Base-by-base conservation (phyloP, 1,139 yeast species). In the Yamadazyma friedrichii region DNA sequence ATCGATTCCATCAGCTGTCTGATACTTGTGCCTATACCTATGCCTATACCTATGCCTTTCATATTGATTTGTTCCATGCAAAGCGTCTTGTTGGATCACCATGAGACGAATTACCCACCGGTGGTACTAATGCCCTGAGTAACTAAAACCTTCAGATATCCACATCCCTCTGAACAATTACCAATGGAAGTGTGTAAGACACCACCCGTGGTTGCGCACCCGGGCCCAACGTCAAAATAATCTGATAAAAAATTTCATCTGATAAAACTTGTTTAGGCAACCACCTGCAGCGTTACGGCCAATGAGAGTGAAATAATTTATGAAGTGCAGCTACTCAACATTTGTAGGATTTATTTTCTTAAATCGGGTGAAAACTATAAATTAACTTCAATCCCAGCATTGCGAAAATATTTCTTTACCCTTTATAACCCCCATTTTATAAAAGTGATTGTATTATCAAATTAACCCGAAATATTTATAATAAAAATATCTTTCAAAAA, bases 371-470 rank as follows among this genome's bases (percentile, higher is more conserved):
- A 20, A 33, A 33, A 33, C 36, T 33, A 33, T 33, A 33, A 33
- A 33, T 33, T 10, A 15, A 12, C 13, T 8, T 15, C 13, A 22
- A 24, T n/a, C 13, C 36, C 36, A 20, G 24, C n/a, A 26, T 10
- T 26, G 28, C 4, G 4, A 26, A 26, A 26, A 10, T n/a, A n/a
- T n/a, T 26, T 26, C 12, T 26, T 26, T 26, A 26, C 12, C 28
- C 12, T 10, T n/a, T 41, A 38, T 41, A 41, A 41, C 44, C 44
- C 44, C 44, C 41, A 28, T 29, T 12, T 28, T 11, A 33, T 33
- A 33, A 33, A 33, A 20, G 24, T 20, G 8, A 20, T 20, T 20
- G 24, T 5, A 20, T 20, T 20, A 8, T 20, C n/a, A 20, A 20
- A 20, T 20, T 20, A 20, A 20, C 24, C 24, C 8, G 24, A 20